Percentiles rank a stretch among this genome's conserved stretches.
These are phyloP conservation scores for Mycena alexandri DNA, from an alignment of 768 basidiomycete species.

Conservation along the genomic window DNA sequence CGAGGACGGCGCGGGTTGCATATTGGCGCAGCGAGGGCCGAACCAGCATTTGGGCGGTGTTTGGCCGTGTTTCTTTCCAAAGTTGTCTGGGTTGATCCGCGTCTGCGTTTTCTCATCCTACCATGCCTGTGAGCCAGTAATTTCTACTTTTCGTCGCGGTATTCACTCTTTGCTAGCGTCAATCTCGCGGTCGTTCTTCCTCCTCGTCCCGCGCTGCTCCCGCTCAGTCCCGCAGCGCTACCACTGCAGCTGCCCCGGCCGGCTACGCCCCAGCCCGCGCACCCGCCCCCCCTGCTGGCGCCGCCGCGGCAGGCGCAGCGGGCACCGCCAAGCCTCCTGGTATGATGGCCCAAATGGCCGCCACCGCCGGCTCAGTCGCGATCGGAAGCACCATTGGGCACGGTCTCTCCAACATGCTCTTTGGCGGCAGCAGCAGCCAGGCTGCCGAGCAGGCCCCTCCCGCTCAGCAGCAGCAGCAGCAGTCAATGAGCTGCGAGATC, in stretches of 20 bases:
- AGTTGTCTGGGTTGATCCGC: neutral
- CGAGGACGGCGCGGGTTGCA: constrained; percentile 16
- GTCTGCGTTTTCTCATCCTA: constrained; percentile 24
- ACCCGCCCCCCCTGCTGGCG: constrained; percentile 57
- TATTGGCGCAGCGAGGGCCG: constrained; percentile 27
- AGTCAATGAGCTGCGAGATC: constrained; percentile 70
- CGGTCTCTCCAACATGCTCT: constrained; percentile 80
- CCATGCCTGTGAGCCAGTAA: constrained; percentile 63
- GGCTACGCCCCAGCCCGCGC: constrained; percentile 57
- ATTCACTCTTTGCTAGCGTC: constrained; percentile 62
- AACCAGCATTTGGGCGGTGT: constrained; percentile 20
- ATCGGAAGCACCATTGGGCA: constrained; percentile 91
- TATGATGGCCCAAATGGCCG: constrained; percentile 87
- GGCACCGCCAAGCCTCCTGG: constrained; percentile 71
- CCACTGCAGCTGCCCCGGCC: constrained; percentile 50
- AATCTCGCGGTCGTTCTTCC: constrained; percentile 81
- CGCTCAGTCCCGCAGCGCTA: constrained; percentile 49
- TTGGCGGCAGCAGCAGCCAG: constrained; percentile 74
- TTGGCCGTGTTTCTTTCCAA: constrained; percentile 1
- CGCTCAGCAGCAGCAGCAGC: constrained; percentile 62
- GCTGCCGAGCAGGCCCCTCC: constrained; percentile 63
- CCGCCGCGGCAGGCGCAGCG: constrained; percentile 54
- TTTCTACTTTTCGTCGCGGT: neutral
- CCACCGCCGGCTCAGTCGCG: constrained; percentile 91
- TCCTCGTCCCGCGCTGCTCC: constrained; percentile 51